A percentile compares a stretch with the other conserved stretches of the same genome.
These are phyloP conservation scores for Jacaranda copaia DNA, from an alignment of 257 asterid genomes.

Conservation along the genomic window DNA sequence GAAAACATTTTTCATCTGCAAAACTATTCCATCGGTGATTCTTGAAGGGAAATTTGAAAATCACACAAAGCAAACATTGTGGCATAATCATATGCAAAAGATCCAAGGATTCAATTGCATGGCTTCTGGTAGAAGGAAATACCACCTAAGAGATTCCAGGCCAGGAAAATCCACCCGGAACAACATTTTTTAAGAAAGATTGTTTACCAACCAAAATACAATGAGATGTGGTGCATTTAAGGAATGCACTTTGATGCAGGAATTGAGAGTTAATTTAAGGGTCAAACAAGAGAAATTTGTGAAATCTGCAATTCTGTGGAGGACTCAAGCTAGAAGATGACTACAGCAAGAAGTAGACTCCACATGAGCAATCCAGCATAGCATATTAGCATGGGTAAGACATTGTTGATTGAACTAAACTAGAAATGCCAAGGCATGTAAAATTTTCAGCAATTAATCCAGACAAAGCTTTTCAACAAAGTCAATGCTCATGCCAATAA, in stretches of 20 bases:
- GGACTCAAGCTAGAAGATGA: not conserved
- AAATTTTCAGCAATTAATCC: constrained; percentile 14
- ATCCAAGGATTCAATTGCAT: not conserved
- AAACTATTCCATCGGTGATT: not conserved
- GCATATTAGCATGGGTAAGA: not conserved
- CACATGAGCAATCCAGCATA: not conserved
- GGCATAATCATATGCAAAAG: constrained; percentile 2
- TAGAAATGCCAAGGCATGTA: not conserved
- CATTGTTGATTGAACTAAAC: constrained; percentile 1
- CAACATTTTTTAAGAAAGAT: not conserved
- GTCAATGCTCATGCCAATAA: not conserved
- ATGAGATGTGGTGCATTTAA: too few relatives aligned
- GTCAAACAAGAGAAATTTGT: constrained; percentile 4
- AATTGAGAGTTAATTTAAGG: not conserved
- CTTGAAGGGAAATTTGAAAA: not conserved
- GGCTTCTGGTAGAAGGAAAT: not conserved
- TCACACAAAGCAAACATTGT: not conserved
- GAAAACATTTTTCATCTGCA: not conserved
- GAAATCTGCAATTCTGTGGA: constrained; percentile 2
- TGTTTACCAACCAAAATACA: not conserved
- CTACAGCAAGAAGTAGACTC: not conserved
- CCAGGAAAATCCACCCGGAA: not conserved
- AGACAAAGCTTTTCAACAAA: constrained; percentile 4
- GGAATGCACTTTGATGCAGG: too few relatives aligned
- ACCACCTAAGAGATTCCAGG: not conserved